Base-by-base conservation (phyloP, 1,284 basidiomycete species). In the Thelephora terrestris region DNA sequence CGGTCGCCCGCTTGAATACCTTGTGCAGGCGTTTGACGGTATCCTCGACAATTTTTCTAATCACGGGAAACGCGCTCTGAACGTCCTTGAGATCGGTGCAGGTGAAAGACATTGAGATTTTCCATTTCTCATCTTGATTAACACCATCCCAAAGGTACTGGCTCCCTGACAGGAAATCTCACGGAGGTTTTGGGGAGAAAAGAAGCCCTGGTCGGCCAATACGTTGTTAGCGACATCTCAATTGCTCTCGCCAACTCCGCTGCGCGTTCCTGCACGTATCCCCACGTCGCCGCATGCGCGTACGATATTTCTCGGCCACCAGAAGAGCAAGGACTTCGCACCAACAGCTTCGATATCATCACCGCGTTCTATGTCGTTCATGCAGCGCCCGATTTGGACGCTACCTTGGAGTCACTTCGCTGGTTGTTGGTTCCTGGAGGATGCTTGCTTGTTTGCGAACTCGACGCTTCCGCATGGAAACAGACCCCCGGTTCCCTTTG, bases 1-100 rank as follows among this genome's bases (percentile, higher is more conserved):
- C 2, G 51, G 51, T 17, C 46, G 46, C 6, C 49, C 57, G 1
- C 55, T 58, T 23, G 49, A 57, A 17, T 39, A 52, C 38, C 47
- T 48, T n/a, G 49, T 49, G 21, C 16, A 36, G 9, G 40, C 46
- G 17, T 55, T 60, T 46, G 43, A 56, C 18, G 49, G 52, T 23
- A 44, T 56, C 12, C 53, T 55, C n/a, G 43, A 45, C 7, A 5
- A 32, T 14, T 32, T 32, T 14, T 6, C 29, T 12, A 23, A 29
- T 5, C 45, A 50, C 29, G 58, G 58, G 20, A 60, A 59, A 44
- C 54, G 49, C 5, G 58, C 58, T 7, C 43, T 59, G 14, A 48
- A 57, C 5, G 53, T 60, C 18, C 47, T 60, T 16, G 58, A 60
- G 47, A 52, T 60, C 24, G 55, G 58, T 7, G 55, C 57, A 16